Evolutionary conservation across 208 protist species (phyloP).

Genomic region (Wallacemonas rigidus): DNA sequence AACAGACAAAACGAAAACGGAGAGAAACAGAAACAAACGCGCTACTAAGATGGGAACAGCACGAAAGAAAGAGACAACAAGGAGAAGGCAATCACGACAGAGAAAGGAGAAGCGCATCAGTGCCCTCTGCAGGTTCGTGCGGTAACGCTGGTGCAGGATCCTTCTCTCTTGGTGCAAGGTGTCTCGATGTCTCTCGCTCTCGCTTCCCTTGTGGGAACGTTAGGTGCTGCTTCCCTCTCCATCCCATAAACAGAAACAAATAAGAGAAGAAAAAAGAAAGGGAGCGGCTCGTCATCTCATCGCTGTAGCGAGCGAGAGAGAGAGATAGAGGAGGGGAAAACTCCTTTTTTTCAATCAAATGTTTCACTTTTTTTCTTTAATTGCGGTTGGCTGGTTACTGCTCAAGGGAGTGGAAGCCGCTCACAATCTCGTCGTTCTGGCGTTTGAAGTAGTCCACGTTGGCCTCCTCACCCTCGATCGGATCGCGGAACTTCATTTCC

Average conservation of each 20-base stretch:
- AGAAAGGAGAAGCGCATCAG: background rate
- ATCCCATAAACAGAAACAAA: background rate
- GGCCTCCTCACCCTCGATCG: conserved; percentile 79
- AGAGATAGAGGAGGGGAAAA: too few relatives aligned
- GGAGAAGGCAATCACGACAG: background rate
- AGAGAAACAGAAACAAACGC: conserved; percentile 9
- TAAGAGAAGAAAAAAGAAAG: conserved; percentile 2
- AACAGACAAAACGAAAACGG: conserved; percentile 1
- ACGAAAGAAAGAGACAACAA: background rate
- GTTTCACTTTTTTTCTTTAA: conserved; percentile 17
- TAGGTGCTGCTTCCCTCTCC: too few relatives aligned
- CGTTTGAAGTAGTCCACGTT: conserved; percentile 90
- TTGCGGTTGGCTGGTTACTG: conserved; percentile 45
- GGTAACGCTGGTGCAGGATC: background rate
- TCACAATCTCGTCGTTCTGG: conserved; percentile 90
- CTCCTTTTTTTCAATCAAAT: background rate
- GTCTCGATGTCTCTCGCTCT: too few relatives aligned
- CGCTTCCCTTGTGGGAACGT: too few relatives aligned
- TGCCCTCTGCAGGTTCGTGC: background rate
- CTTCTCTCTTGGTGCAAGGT: background rate
- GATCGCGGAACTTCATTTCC: conserved; percentile 93
- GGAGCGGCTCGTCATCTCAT: background rate
- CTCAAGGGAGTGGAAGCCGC: conserved; percentile 75
- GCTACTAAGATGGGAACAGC: background rate
- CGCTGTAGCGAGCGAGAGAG: background rate